Evolutionary conservation across 768 basidiomycete genomes (phyloP).

Genomic region (Russula olivacea): DNA sequence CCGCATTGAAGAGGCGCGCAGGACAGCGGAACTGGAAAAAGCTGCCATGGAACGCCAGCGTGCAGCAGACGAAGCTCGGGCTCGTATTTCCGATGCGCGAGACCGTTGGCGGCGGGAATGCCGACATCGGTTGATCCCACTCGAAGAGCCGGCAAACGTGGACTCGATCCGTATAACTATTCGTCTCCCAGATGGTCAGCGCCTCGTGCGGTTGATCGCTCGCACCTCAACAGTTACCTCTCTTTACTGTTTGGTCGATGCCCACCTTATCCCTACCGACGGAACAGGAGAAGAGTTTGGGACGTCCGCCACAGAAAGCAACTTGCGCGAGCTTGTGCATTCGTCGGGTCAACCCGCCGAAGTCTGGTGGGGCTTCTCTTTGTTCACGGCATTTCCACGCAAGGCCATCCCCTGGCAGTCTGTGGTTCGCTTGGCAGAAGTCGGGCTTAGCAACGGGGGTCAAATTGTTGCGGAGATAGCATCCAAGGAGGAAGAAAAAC

Average conservation of each 20-base stretch:
- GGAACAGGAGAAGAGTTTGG: slow-evolving; percentile 40
- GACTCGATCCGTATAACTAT: slow-evolving; percentile 48
- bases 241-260: slow-evolving; percentile 71
- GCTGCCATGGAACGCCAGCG: slow-evolving; percentile 27
- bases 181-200: slow-evolving; percentile 45
- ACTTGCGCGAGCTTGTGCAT: slow-evolving; percentile 35
- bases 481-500: not conserved
- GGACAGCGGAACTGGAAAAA: slow-evolving; percentile 25
- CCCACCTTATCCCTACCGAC: slow-evolving; percentile 46
- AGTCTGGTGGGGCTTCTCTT: slow-evolving; percentile 69
- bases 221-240: slow-evolving; percentile 46
- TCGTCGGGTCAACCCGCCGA: slow-evolving; percentile 28
- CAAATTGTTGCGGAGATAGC: slow-evolving; percentile 31
- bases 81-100: slow-evolving; percentile 8
- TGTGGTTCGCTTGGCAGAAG: slow-evolving; percentile 23
- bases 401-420: slow-evolving; percentile 48
- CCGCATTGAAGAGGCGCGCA: slow-evolving; percentile 29
- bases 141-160: slow-evolving; percentile 32
- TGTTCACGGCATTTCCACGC: slow-evolving; percentile 66
- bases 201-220: slow-evolving; percentile 54
- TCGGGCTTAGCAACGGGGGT: slow-evolving; percentile 28
- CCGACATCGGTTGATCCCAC: slow-evolving; percentile 42
- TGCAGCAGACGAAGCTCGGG: slow-evolving; percentile 31
- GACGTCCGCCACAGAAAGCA: slow-evolving; percentile 30
- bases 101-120: slow-evolving; percentile 55